phyloP scores from a whole-genome alignment of 192 early-diverging fungal genomes.

The Neocallimastix lanati region DNA sequence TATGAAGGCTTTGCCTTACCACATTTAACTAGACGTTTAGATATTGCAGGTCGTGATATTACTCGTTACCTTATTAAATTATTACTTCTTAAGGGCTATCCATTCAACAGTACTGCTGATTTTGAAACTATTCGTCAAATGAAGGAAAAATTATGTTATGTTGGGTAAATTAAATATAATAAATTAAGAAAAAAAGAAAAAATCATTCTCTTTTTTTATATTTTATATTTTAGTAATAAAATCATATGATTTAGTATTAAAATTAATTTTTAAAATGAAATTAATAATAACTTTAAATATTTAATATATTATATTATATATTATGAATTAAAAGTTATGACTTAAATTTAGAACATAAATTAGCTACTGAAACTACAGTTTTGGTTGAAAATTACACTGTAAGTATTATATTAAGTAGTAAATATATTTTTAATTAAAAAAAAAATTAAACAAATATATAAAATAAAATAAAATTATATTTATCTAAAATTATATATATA shows the following conservation, averaged over 20 bases:
- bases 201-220: too few species aligned
- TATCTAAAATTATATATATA: too few species aligned
- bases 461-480: too few species aligned
- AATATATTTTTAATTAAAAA: too few species aligned
- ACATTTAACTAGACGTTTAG: conserved; percentile 71
- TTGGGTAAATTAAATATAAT: conserved; percentile 37
- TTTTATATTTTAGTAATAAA: too few species aligned
- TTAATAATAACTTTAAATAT: background rate
- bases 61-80: conserved; percentile 94
- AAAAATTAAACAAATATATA: too few species aligned
- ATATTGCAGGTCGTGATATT: conserved; percentile 91
- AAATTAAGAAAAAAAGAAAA: too few species aligned
- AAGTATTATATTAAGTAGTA: too few species aligned
- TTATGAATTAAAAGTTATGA: conserved; percentile 50
- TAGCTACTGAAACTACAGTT: conserved; percentile 92
- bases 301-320: too few species aligned
- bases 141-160: conserved; percentile 96
- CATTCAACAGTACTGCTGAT: conserved; percentile 93
- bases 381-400: conserved; percentile 88
- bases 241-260: too few species aligned
- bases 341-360: conserved; percentile 77
- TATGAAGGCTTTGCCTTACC: conserved; percentile 86
- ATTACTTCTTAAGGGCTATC: conserved; percentile 78
- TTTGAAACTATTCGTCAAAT: conserved; percentile 94
- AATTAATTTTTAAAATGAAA: background rate